These are phyloP conservation scores for Apiotrichum sp. DNA, from an alignment of 1,284 basidiomycete species.

Conservation along the genomic window DNA sequence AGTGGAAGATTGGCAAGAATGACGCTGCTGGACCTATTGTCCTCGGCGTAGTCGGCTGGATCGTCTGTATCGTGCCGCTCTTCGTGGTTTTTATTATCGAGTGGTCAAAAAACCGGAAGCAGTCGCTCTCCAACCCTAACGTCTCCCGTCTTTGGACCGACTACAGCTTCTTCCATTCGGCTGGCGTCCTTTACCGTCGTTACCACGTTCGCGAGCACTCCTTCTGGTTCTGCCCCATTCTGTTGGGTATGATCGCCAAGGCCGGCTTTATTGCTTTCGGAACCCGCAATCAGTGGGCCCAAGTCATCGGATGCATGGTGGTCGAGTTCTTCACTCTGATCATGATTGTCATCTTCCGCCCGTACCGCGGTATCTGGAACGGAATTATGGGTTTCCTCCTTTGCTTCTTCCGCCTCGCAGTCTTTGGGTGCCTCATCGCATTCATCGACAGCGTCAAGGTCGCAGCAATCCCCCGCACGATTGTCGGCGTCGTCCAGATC, in stretches of 20 bases:
- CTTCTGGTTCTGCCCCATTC: slow-evolving; percentile 48
- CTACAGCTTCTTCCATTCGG: slow-evolving; percentile 42
- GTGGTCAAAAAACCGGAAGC: slow-evolving; percentile 25
- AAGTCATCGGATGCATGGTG: slow-evolving; percentile 64
- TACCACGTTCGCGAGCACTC: slow-evolving; percentile 48
- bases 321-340: slow-evolving; percentile 61
- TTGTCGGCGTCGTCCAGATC: slow-evolving; percentile 45
- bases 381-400: slow-evolving; percentile 41
- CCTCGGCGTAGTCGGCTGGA: slow-evolving; percentile 56
- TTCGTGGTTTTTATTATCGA: slow-evolving; percentile 44
- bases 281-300: slow-evolving; percentile 58
- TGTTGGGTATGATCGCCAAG: slow-evolving; percentile 50
- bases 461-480: slow-evolving; percentile 36
- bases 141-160: slow-evolving; percentile 43
- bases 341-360: slow-evolving; percentile 52
- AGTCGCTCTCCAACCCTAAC: slow-evolving; percentile 26
- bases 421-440: slow-evolving; percentile 43
- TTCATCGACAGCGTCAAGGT: slow-evolving; percentile 42
- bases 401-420: slow-evolving; percentile 36
- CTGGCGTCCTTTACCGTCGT: slow-evolving; percentile 45
- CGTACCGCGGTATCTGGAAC: slow-evolving; percentile 46
- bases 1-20: slow-evolving; percentile 65
- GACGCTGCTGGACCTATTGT: slow-evolving; percentile 77
- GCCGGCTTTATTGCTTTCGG: slow-evolving; percentile 70
- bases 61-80: slow-evolving; percentile 55